Percentiles rank a stretch among this genome's conserved stretches.
These are phyloP conservation scores for Hypocreales sp. DNA, from an alignment of 2,329 filamentous ascomycete genomes.

Conservation along the genomic window DNA sequence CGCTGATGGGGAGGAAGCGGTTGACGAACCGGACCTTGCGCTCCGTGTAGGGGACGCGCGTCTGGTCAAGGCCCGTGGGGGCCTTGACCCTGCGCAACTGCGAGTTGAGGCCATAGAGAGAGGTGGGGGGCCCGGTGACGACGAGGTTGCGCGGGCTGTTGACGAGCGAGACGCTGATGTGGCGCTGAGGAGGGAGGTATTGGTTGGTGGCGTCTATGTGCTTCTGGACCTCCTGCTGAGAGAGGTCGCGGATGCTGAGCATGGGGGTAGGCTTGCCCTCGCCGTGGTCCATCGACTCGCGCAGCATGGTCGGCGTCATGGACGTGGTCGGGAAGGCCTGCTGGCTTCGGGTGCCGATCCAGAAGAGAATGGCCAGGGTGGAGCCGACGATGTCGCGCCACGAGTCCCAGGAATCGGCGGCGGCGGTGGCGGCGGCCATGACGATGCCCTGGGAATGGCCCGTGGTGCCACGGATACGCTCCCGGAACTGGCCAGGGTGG, in stretches of 20 bases:
- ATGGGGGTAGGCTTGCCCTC: slow-evolving; percentile 95
- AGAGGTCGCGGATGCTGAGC: slow-evolving; percentile 91
- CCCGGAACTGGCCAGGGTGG: slow-evolving; percentile 75
- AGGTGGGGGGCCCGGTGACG: slow-evolving; percentile 89
- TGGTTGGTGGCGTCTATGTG: slow-evolving; percentile 96
- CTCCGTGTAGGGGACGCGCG: slow-evolving; percentile 82
- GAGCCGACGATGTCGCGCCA: slow-evolving; percentile 68
- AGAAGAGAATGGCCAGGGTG: slow-evolving; percentile 87
- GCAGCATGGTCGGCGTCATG: slow-evolving; percentile 74
- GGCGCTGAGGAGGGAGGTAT: slow-evolving; percentile 80
- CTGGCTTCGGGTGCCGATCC: slow-evolving; percentile 94
- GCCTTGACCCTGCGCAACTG: slow-evolving; percentile 95
- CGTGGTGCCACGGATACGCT: slow-evolving; percentile 73
- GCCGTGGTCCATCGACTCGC: slow-evolving; percentile 85
- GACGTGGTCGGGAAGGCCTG: slow-evolving; percentile 95
- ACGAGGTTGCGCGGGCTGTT: slow-evolving; percentile 97
- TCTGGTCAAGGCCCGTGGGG: slow-evolving; percentile 92
- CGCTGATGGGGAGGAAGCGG: slow-evolving; percentile 92
- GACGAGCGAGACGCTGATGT: slow-evolving; percentile 88
- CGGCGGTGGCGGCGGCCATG: slow-evolving; percentile 80
- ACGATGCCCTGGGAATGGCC: slow-evolving; percentile 96
- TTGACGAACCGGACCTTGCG: slow-evolving; percentile 94
- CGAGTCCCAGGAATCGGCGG: slow-evolving; percentile 83
- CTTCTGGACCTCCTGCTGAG: slow-evolving; percentile 77
- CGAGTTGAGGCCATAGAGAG: slow-evolving; percentile 87